phyloP scores from a whole-genome alignment of 2,329 filamentous ascomycete species.

The Fusarium sacchari region DNA sequence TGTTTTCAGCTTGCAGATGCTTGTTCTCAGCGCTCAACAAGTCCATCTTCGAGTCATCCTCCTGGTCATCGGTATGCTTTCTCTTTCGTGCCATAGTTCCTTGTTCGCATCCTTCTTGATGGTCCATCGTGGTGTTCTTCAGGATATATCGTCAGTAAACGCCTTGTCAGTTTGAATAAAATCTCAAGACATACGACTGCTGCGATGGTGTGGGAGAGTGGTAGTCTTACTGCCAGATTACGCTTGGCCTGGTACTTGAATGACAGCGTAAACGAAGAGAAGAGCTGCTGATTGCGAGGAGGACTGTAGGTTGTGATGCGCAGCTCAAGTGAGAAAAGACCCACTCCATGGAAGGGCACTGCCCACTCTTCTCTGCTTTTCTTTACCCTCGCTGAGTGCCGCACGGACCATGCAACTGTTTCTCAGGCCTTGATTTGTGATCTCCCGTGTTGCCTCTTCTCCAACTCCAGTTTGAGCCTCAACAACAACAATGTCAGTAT shows the following conservation, averaged over 20 bases:
- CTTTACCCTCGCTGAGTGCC: not conserved
- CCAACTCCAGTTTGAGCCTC: not conserved
- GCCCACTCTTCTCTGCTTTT: not conserved
- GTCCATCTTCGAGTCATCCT: too few species aligned
- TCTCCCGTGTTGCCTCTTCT: not conserved
- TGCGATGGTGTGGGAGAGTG: rapidly evolving
- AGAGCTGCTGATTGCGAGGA: slow-evolving; percentile 32
- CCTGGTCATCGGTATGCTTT: too few species aligned
- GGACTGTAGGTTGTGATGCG: not conserved
- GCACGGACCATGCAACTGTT: rapidly evolving
- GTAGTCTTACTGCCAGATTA: rapidly evolving
- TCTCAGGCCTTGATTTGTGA: not conserved
- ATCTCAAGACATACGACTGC: too few species aligned
- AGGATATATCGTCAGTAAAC: too few species aligned
- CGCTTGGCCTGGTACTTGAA: not conserved
- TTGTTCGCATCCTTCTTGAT: too few species aligned
- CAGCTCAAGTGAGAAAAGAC: too few species aligned
- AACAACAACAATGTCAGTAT: not conserved
- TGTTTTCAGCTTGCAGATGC: too few species aligned
- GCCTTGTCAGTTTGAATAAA: not conserved
- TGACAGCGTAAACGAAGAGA: not conserved
- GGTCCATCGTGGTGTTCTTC: too few species aligned
- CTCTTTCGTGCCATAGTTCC: too few species aligned
- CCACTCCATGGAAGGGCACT: not conserved
- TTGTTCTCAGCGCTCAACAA: too few species aligned